Evolutionary conservation across 345 rosid genomes (phyloP).

Genomic region (Noccaea bulbosa): DNA sequence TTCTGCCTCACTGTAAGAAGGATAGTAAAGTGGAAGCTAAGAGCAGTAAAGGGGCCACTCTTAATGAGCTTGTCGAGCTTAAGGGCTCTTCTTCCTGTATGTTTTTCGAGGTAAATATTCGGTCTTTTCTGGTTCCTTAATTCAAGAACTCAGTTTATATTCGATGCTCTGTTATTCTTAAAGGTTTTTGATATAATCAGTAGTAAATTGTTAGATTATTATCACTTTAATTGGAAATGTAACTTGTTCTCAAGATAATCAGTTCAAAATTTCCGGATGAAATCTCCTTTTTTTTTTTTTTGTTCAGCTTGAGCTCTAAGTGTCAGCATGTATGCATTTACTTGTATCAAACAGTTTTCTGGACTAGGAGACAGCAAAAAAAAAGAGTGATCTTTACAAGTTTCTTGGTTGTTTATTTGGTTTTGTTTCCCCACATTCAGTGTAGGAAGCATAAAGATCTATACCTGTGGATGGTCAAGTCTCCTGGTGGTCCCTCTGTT

Average conservation of each 20-base stretch:
- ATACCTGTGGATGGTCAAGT: constrained; percentile 91
- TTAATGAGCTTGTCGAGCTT: constrained; percentile 91
- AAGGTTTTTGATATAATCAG: neutral
- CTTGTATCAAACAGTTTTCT: neutral
- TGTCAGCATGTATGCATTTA: too few relatives aligned
- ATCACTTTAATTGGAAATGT: neutral
- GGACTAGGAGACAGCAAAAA: neutral
- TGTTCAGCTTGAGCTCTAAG: neutral
- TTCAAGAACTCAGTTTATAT: neutral
- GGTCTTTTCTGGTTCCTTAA: neutral
- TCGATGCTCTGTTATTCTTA: too few relatives aligned
- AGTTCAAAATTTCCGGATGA: too few relatives aligned
- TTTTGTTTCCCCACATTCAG: too few relatives aligned
- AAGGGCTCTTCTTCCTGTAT: constrained; percentile 82
- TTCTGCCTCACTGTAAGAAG: constrained; percentile 93
- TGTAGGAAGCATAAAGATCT: constrained; percentile 95
- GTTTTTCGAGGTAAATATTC: constrained; percentile 78
- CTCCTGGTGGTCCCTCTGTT: constrained; percentile 85
- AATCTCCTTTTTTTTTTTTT: too few relatives aligned
- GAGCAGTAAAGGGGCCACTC: constrained; percentile 73
- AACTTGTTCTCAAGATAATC: neutral
- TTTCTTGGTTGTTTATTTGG: neutral
- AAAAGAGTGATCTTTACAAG: neutral
- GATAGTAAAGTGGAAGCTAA: constrained; percentile 88
- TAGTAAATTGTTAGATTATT: too few relatives aligned